Evolutionary conservation across 1,284 basidiomycete genomes (phyloP), one percentile per base, ranked within the genome.

Genomic region (Tilletia walkeri): DNA sequence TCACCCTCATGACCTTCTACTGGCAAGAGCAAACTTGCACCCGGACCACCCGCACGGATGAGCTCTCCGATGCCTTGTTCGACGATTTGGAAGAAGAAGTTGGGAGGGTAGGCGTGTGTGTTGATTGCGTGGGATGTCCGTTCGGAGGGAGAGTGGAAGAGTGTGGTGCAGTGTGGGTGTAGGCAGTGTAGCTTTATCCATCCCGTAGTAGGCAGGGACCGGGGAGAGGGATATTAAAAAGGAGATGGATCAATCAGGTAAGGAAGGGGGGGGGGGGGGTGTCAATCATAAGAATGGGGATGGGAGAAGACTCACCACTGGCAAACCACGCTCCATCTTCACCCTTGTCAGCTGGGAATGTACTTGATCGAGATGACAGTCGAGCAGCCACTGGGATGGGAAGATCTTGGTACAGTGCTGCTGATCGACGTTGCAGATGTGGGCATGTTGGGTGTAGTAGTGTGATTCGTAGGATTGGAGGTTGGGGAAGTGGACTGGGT

Each of bases 51-150:
- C 34, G 3, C 36, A 16, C 36, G 14, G 12, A 63, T 34, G 12
- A 63, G 36, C 12, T n/a, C 14, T 34, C 59, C 59, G 30, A 63
- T 63, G 9, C 59, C 59, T 39, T 63, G 59, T 36, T 63, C 14
- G 59, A 63, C 38, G 59, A 63, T 12, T 10, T 63, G 36, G 36
- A 63, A 63, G 59, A 36, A 63, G 59, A 38, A 63, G 59, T 24
- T 39, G 34, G 59, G 9, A 9, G 59, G 59, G 59, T 18, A 63
- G 34, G 5, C 59, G 59, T 63, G 59, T 14, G 59, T 63, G 59
- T 63, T 3, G 59, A 63, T 39, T 0, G 59, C 59, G 36, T 63
- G 59, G 12, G 59, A 16, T 4, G 10, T 10, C 6, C 59, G 34
- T 36, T 63, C 34, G 18, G 4, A 18, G 4, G 59, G 59, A 4